Percentiles rank a stretch among this genome's conserved stretches.
These are phyloP conservation scores for Cladophialophora psammophila DNA, from an alignment of 2,329 filamentous ascomycete species.

Conservation along the genomic window DNA sequence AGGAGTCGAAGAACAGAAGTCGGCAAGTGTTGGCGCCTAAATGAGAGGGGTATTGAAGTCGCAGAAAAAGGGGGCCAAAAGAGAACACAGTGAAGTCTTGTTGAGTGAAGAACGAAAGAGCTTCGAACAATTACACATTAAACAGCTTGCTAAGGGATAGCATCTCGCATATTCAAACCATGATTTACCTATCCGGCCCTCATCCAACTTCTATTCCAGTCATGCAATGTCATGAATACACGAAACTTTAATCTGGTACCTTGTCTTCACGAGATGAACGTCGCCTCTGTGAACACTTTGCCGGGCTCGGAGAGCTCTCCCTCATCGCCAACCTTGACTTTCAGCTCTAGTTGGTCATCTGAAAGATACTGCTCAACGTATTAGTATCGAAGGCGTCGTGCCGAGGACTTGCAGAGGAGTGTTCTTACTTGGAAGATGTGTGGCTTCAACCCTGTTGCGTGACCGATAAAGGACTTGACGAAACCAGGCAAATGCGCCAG, in stretches of 20 bases:
- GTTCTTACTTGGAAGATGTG: conserved; percentile 90
- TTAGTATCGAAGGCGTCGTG: not conserved
- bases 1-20: not conserved
- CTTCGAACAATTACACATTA: conserved; percentile 39
- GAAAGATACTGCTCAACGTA: conserved; percentile 70
- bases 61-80: conserved; percentile 9
- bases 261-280: conserved; percentile 80
- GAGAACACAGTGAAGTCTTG: conserved; percentile 2
- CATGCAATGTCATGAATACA: conserved; percentile 19
- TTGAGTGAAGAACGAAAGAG: conserved; percentile 6
- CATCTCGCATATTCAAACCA: conserved; percentile 41
- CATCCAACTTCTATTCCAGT: conserved; percentile 30
- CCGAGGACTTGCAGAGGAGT: not conserved
- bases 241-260: not conserved
- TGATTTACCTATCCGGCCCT: conserved; percentile 41
- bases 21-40: not conserved
- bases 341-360: conserved; percentile 70
- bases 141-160: conserved; percentile 24
- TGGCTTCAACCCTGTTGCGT: conserved; percentile 88
- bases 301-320: conserved; percentile 81
- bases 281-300: conserved; percentile 83
- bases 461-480: conserved; percentile 90
- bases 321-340: conserved; percentile 85
- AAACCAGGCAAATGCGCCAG: conserved; percentile 97
- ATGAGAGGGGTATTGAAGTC: conserved; percentile 12